These are phyloP conservation scores for Schwanniomyces sp. DNA, from an alignment of 805 yeast species.

Conservation along the genomic window DNA sequence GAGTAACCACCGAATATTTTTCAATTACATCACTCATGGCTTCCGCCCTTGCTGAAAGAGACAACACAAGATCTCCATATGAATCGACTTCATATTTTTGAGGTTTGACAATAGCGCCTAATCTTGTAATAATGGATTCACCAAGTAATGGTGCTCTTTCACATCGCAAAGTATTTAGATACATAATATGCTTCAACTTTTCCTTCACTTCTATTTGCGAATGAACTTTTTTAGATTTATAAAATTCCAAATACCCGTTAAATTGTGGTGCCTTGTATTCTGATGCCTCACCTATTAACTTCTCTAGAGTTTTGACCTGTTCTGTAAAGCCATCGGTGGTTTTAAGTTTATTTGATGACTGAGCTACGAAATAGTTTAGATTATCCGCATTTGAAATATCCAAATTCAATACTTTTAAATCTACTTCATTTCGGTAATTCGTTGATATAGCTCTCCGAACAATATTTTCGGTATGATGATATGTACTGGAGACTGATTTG, in stretches of 20 bases:
- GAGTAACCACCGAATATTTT: constrained; percentile 83
- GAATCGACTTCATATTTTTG: constrained; percentile 10
- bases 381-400: constrained; percentile 49
- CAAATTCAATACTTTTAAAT: constrained; percentile 62
- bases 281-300: constrained; percentile 21
- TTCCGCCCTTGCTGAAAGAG: constrained; percentile 27
- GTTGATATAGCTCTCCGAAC: constrained; percentile 23
- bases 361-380: constrained; percentile 46
- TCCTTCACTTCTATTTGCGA: constrained; percentile 55
- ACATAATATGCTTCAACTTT: constrained; percentile 53
- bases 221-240: constrained; percentile 52
- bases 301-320: constrained; percentile 44
- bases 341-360: constrained; percentile 43
- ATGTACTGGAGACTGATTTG: constrained; percentile 57
- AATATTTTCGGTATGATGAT: constrained; percentile 38
- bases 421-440: constrained; percentile 23
- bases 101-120: constrained; percentile 21
- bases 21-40: constrained; percentile 55
- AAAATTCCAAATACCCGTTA: constrained; percentile 54
- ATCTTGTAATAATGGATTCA: constrained; percentile 46
- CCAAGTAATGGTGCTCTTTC: constrained; percentile 69
- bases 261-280: constrained; percentile 22
- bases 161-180: constrained; percentile 67
- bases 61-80: constrained; percentile 18
- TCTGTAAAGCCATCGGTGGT: constrained; percentile 47